A percentile compares a stretch with the other conserved stretches of the same genome.
phyloP scores from a whole-genome alignment of 1,284 basidiomycete genomes.

The Porogramme epimiltina region DNA sequence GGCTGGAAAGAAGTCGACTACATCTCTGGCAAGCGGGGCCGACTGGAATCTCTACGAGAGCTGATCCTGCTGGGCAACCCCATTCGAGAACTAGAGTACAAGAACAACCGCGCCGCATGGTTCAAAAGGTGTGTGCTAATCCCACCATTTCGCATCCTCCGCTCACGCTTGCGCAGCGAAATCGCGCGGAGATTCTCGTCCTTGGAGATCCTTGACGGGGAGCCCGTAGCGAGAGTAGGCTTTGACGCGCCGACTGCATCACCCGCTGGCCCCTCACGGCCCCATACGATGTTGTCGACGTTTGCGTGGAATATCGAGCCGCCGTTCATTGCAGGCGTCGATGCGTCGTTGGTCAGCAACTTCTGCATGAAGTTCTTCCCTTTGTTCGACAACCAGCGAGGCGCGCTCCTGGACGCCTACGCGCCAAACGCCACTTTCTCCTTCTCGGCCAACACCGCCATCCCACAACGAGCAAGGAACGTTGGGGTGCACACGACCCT shows the following conservation, averaged over 20 bases:
- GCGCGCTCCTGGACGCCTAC: constrained; percentile 74
- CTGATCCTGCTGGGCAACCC: constrained; percentile 83
- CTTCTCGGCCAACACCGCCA: constrained; percentile 79
- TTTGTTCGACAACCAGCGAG: constrained; percentile 79
- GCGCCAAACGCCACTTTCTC: constrained; percentile 88
- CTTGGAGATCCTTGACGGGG: constrained; percentile 74
- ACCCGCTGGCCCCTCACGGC: constrained; percentile 22
- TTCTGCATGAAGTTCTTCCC: constrained; percentile 87
- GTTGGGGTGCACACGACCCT: constrained; percentile 66
- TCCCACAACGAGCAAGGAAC: constrained; percentile 72
- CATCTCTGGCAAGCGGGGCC: constrained; percentile 60
- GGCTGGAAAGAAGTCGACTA: constrained; percentile 68
- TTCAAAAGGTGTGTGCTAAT: constrained; percentile 69
- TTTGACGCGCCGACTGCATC: constrained; percentile 62
- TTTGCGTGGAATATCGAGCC: constrained; percentile 77
- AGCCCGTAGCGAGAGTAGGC: constrained; percentile 71
- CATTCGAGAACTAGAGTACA: constrained; percentile 63
- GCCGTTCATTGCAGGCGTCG: constrained; percentile 78
- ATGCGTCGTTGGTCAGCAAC: constrained; percentile 64
- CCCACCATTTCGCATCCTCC: constrained; percentile 2
- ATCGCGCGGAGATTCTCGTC: constrained; percentile 70
- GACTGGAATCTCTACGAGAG: constrained; percentile 68
- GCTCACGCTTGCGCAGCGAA: constrained; percentile 49
- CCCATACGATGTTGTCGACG: constrained; percentile 50
- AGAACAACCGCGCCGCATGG: constrained; percentile 53